Evolutionary conservation across 805 yeast genomes (phyloP).

Genomic region (Ogataea sp.): DNA sequence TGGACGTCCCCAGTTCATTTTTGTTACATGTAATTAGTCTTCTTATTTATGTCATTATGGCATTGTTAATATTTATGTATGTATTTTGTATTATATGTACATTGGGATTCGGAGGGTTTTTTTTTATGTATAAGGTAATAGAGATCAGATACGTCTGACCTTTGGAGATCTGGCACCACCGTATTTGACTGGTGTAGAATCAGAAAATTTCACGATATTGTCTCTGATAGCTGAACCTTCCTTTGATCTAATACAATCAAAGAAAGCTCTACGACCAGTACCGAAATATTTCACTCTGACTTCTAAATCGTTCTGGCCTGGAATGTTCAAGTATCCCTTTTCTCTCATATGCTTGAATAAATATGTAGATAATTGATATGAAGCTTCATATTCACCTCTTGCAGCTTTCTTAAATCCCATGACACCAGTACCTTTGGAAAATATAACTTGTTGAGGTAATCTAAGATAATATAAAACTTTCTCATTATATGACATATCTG

Average conservation of each 20-base stretch:
- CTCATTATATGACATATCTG: slow-evolving; percentile 54
- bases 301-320: slow-evolving; percentile 38
- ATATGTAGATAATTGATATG: slow-evolving; percentile 72
- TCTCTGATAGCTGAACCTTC: slow-evolving; percentile 71
- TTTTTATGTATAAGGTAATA: not conserved
- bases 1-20: not conserved
- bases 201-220: slow-evolving; percentile 64
- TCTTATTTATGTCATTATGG: too few relatives aligned
- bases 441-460: slow-evolving; percentile 66
- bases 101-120: too few relatives aligned
- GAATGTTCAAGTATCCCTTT: slow-evolving; percentile 24
- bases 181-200: slow-evolving; percentile 73
- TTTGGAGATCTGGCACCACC: slow-evolving; percentile 91
- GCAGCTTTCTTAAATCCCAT: slow-evolving; percentile 86
- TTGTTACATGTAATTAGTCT: not conserved
- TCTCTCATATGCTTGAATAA: slow-evolving; percentile 65
- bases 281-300: slow-evolving; percentile 76
- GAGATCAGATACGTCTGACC: slow-evolving; percentile 55
- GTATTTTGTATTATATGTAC: too few relatives aligned
- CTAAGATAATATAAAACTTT: slow-evolving; percentile 70
- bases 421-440: slow-evolving; percentile 72
- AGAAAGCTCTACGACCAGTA: slow-evolving; percentile 82
- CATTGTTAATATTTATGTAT: too few relatives aligned
- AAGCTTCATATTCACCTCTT: slow-evolving; percentile 90
- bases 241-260: slow-evolving; percentile 77